phyloP scores from a whole-genome alignment of 345 rosid species.

The Microthlaspi erraticum region DNA sequence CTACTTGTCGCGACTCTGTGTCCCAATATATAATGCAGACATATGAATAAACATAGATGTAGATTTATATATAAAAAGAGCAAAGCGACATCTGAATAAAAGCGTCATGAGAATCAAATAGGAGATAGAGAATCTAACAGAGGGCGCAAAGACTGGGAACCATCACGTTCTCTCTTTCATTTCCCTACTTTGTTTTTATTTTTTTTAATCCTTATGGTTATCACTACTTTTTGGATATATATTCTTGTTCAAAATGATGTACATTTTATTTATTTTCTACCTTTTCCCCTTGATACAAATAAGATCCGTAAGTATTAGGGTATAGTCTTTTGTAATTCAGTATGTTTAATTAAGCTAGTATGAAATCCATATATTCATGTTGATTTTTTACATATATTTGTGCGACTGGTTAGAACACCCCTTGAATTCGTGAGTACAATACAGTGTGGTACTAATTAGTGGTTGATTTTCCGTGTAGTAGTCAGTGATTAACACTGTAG shows the following conservation, averaged over 20 bases:
- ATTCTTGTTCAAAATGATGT: background rate
- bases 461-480: constrained; percentile 2
- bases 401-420: constrained; percentile 15
- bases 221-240: constrained; percentile 17
- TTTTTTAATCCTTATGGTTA: constrained; percentile 17
- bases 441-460: constrained; percentile 2
- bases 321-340: no score
- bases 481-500: constrained; percentile 21
- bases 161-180: constrained; percentile 40
- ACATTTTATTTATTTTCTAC: background rate
- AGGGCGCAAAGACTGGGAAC: constrained; percentile 44
- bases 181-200: constrained; percentile 16
- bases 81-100: constrained; percentile 38
- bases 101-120: constrained; percentile 32
- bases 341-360: background rate
- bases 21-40: constrained; percentile 1
- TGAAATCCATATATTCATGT: background rate
- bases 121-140: constrained; percentile 41
- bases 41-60: background rate
- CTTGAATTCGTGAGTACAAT: constrained; percentile 28
- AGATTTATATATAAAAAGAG: constrained; percentile 24
- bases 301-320: no score
- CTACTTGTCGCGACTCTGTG: constrained; percentile 41
- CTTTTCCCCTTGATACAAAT: constrained; percentile 7
- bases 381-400: background rate